phyloP scores from a whole-genome alignment of 495 filamentous ascomycete species.

The Penicillium macrosclerotiorum region DNA sequence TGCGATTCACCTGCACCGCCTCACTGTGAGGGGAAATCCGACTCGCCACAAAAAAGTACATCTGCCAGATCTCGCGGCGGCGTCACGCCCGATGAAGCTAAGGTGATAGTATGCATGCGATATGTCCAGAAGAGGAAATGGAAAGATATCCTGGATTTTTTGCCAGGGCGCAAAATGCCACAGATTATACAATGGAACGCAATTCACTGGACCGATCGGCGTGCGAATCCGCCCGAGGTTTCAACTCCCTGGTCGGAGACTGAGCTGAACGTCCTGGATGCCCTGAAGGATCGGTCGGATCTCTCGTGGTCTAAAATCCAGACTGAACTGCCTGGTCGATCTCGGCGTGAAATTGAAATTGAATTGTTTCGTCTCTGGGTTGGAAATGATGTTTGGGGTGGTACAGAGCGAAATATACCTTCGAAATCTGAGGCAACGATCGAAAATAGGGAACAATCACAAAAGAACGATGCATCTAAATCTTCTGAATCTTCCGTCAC shows the following conservation, averaged over 20 bases:
- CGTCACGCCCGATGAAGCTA: slow-evolving; percentile 37
- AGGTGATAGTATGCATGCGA: slow-evolving; percentile 32
- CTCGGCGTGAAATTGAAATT: slow-evolving; percentile 36
- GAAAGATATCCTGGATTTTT: slow-evolving; percentile 29
- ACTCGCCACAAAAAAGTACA: slow-evolving; percentile 9
- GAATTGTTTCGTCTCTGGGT: slow-evolving; percentile 40
- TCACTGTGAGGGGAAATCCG: neutral
- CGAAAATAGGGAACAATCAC: slow-evolving; percentile 7
- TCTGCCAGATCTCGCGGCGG: slow-evolving; percentile 10
- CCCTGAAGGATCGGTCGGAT: slow-evolving; percentile 26
- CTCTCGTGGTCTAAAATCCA: slow-evolving; percentile 36
- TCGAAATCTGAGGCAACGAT: neutral
- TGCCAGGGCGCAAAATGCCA: slow-evolving; percentile 27
- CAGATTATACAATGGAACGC: slow-evolving; percentile 28
- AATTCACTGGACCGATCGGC: slow-evolving; percentile 35
- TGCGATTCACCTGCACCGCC: slow-evolving; percentile 8
- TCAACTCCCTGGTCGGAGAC: slow-evolving; percentile 34
- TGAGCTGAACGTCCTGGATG: slow-evolving; percentile 30
- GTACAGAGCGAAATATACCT: neutral
- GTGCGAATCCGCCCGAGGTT: slow-evolving; percentile 28
- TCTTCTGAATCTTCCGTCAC: neutral
- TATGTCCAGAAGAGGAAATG: slow-evolving; percentile 27
- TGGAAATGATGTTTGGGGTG: slow-evolving; percentile 20
- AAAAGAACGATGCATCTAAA: neutral
- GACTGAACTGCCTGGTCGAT: slow-evolving; percentile 27